These are phyloP conservation scores for Geranomyces michiganensis DNA, from an alignment of 192 early-diverging fungal genomes.

Conservation along the genomic window DNA sequence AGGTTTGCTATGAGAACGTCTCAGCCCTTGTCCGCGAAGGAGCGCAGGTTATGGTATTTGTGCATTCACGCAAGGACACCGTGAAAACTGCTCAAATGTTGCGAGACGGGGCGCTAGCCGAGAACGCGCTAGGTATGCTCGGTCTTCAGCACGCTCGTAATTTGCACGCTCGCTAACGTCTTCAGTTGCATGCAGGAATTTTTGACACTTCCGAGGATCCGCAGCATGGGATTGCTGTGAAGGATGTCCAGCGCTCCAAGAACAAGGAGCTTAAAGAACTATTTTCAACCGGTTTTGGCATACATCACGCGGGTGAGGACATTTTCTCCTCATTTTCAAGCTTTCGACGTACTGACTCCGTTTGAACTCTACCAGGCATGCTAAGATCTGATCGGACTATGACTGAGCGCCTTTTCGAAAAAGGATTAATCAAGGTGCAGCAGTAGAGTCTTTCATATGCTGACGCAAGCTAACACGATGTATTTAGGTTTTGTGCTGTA, in stretches of 20 bases:
- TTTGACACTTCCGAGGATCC: conserved; percentile 63
- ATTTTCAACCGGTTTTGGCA: conserved; percentile 80
- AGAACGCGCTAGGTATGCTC: conserved; percentile 57
- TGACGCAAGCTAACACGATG: conserved; percentile 42
- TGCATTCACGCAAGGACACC: conserved; percentile 97
- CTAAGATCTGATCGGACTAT: conserved; percentile 82
- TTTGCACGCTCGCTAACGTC: no score
- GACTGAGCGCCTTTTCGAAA: conserved; percentile 87
- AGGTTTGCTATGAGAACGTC: conserved; percentile 82
- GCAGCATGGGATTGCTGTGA: conserved; percentile 51
- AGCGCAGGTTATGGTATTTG: conserved; percentile 99
- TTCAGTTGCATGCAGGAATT: conserved; percentile 24
- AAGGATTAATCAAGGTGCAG: conserved; percentile 71
- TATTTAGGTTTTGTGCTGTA: conserved; percentile 83
- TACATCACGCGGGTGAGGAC: conserved; percentile 84
- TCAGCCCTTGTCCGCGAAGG: conserved; percentile 70
- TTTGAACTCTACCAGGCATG: conserved; percentile 61
- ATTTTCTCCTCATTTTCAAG: background rate
- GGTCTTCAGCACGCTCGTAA: no score
- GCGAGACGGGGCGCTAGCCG: conserved; percentile 68
- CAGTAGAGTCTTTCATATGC: background rate
- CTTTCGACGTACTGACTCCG: background rate
- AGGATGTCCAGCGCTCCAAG: conserved; percentile 71
- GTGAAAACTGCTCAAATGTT: conserved; percentile 90
- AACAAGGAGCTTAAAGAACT: conserved; percentile 90